phyloP scores from a whole-genome alignment of 768 basidiomycete species.

The Calocybe indica region DNA sequence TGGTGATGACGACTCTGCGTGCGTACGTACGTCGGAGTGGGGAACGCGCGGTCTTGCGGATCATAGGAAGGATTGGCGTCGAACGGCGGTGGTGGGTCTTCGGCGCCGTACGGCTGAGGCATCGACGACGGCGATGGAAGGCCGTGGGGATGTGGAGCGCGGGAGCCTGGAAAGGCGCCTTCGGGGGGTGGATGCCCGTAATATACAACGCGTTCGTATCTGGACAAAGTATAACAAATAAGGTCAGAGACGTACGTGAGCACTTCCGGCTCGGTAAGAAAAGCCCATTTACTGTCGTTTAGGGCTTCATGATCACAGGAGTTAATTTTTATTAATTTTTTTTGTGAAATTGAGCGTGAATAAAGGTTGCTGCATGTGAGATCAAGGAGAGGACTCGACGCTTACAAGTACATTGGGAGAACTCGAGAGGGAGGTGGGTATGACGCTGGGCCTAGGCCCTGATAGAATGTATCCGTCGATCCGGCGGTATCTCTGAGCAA shows the following conservation, averaged over 20 bases:
- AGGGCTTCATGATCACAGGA: background rate
- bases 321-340: background rate
- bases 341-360: background rate
- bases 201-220: conserved; percentile 12
- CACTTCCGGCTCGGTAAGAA: background rate
- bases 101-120: conserved; percentile 2
- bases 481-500: background rate
- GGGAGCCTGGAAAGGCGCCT: background rate
- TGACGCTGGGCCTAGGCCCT: conserved; percentile 3
- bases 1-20: background rate
- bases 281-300: conserved; percentile 12
- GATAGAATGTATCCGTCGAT: background rate
- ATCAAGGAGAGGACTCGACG: background rate
- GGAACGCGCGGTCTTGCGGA: background rate
- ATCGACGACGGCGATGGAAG: conserved; percentile 3
- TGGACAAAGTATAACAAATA: background rate
- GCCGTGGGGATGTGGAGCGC: conserved; percentile 7
- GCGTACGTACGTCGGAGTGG: conserved; percentile 7
- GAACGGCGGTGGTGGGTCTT: conserved; percentile 9
- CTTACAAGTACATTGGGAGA: conserved; percentile 12
- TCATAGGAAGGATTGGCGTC: conserved; percentile 9
- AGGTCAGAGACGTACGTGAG: background rate
- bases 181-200: conserved; percentile 7
- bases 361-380: background rate
- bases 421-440: conserved; percentile 7